phyloP scores from a whole-genome alignment of 352 stramenopile species.

The Halophytophthora batemanensis region DNA sequence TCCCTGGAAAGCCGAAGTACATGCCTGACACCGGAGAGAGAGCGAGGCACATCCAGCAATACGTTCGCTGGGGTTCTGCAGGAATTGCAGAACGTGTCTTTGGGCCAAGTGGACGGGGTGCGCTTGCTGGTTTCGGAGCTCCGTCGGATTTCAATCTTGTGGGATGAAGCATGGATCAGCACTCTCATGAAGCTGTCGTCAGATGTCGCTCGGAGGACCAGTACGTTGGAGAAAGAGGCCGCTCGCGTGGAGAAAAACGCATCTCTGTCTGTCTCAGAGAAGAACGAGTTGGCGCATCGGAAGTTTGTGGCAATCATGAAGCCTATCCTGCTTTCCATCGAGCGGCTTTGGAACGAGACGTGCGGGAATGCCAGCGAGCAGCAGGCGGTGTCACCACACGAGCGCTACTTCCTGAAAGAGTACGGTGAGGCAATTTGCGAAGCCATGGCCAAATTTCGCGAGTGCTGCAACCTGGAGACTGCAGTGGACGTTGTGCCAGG shows the following conservation, averaged over 20 bases:
- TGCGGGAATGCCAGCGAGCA: conserved; percentile 29
- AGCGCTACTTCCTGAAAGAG: conserved; percentile 67
- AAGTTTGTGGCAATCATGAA: conserved; percentile 86
- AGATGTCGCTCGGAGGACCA: conserved; percentile 62
- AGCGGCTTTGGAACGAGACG: conserved; percentile 66
- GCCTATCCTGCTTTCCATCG: conserved; percentile 63
- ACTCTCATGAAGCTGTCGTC: conserved; percentile 68
- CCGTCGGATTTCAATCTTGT: conserved; percentile 74
- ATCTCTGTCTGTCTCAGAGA: conserved; percentile 58
- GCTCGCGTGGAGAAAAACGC: conserved; percentile 65
- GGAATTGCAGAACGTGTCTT: conserved; percentile 36
- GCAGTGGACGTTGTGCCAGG: conserved; percentile 12
- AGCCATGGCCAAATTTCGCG: conserved; percentile 41
- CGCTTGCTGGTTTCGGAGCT: conserved; percentile 66
- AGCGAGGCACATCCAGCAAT: conserved; percentile 9
- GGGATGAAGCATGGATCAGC: conserved; percentile 80
- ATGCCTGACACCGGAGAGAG: conserved; percentile 3
- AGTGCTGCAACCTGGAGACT: conserved; percentile 34
- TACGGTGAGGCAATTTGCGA: conserved; percentile 52
- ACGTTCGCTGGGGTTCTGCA: conserved; percentile 38
- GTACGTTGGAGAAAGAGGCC: conserved; percentile 77
- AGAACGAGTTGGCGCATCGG: conserved; percentile 53
- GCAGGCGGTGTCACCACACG: conserved; percentile 53
- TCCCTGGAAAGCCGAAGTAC: conserved; percentile 23
- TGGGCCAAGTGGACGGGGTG: conserved; percentile 52